Evolutionary conservation across 1,139 yeast genomes (phyloP), one percentile per base, ranked within the genome.

Genomic region (Protomyces lactucae-debilis): DNA sequence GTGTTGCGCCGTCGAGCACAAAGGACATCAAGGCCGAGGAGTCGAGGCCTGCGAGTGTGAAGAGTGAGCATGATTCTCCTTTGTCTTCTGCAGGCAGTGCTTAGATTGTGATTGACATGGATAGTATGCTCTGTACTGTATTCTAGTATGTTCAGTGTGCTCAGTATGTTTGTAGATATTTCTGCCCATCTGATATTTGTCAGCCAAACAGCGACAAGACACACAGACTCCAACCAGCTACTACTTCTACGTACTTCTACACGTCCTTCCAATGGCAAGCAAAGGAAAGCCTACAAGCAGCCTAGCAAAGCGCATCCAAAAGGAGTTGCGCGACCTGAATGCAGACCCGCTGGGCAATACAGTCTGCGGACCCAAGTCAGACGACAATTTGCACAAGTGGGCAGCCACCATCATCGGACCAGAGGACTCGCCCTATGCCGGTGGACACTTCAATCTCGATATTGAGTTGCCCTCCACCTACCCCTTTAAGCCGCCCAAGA

Each of bases 381-480:
- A 82, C 67, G 74, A 81, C 28, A 83, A 84, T 71, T 73, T 84
- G 65, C 78, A 81, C 57, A 77, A 76, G 67, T 84, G 88, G 88
- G 80, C 80, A 18, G 87, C 85, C n/a, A 80, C 85, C 9, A 82
- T 84, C 65, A 80, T 80, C 69, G 88, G 88, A 14, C 86, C 87
- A 52, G 63, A 59, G 40, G 63, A 57, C 9, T 56, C 57, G 52
- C 61, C 55, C 21, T 53, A 36, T 52, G 56, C 54, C 1, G 57
- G 55, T 10, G 57, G 51, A 23, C 28, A 45, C 39, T 60, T 51
- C 53, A 60, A 21, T 25, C 36, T 35, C 10, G 57, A 52, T 39
- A 46, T 69, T 66, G 83, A 83, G 65, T 84, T 83, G 37, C n/a
- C 28, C 10, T 28, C 25, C 6, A 80, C 81, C 71, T 85, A 85